Percentiles rank a stretch among this genome's conserved stretches.
Conservation (phyloP, 129 eudicot genomes). For the Pulicaria dysenterica region DNA sequence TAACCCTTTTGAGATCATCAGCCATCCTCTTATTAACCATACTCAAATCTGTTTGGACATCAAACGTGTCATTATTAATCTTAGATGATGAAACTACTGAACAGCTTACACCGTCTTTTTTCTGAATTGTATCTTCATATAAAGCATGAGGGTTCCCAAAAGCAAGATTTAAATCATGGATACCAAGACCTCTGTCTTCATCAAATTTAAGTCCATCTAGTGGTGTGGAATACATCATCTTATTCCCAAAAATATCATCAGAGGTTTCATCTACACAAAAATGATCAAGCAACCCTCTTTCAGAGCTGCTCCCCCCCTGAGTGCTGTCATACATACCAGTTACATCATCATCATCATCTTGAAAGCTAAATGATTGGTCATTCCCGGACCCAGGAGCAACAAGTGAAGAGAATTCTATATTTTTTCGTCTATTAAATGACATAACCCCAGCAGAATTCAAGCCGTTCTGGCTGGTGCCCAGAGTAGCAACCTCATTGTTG, state of each 20-base stretch:
- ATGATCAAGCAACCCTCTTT: constrained; percentile 40
- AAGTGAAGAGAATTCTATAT: constrained; percentile 45
- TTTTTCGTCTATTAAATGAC: constrained; percentile 32
- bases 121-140: constrained; percentile 45
- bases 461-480: constrained; percentile 37
- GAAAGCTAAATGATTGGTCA: constrained; percentile 37
- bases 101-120: constrained; percentile 39
- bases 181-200: constrained; percentile 17
- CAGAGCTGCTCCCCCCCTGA: constrained; percentile 27
- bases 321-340: constrained; percentile 30
- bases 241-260: constrained; percentile 40
- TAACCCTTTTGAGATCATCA: constrained; percentile 44
- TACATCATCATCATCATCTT: constrained; percentile 40
- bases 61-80: constrained; percentile 41
- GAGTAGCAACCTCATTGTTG: constrained; percentile 30
- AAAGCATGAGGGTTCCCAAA: constrained; percentile 46
- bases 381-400: constrained; percentile 49
- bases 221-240: constrained; percentile 28
- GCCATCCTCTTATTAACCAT: constrained; percentile 40
- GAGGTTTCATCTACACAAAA: constrained; percentile 41
- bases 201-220: constrained; percentile 44
- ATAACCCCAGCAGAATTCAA: constrained; percentile 34
- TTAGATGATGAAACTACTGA: constrained; percentile 34
- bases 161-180: constrained; percentile 62
- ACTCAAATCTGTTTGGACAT: constrained; percentile 46